phyloP scores from a whole-genome alignment of 2,329 filamentous ascomycete species.

The Ophiobolus disseminans region DNA sequence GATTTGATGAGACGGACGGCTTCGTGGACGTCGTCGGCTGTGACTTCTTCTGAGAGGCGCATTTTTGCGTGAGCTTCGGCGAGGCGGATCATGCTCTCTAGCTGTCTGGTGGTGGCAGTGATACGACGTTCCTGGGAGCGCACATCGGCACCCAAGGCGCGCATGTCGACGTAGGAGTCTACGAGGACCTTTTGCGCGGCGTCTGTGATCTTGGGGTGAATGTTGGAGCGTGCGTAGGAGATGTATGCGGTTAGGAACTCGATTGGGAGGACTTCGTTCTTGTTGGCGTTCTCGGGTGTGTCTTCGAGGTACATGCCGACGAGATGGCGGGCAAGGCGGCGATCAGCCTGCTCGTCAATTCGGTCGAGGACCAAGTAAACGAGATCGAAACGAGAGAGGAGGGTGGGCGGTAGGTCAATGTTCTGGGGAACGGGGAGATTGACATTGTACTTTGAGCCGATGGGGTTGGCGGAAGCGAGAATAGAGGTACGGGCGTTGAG shows the following conservation, averaged over 20 bases:
- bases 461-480: constrained; percentile 95
- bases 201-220: constrained; percentile 81
- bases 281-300: constrained; percentile 81
- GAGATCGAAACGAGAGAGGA: constrained; percentile 94
- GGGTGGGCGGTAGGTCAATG: constrained; percentile 93
- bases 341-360: constrained; percentile 87
- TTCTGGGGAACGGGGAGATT: constrained; percentile 96
- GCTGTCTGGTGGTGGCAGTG: constrained; percentile 93
- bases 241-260: constrained; percentile 98
- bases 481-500: constrained; percentile 95
- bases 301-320: constrained; percentile 98
- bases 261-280: constrained; percentile 78
- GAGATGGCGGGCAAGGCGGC: constrained; percentile 87
- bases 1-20: constrained; percentile 91
- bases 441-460: constrained; percentile 96
- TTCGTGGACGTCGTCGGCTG: constrained; percentile 82
- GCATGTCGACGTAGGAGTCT: constrained; percentile 90
- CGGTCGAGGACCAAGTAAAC: constrained; percentile 96
- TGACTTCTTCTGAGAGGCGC: constrained; percentile 80
- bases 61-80: constrained; percentile 97
- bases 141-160: constrained; percentile 75
- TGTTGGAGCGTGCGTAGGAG: constrained; percentile 87
- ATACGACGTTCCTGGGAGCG: constrained; percentile 92
- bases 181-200: constrained; percentile 85
- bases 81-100: constrained; percentile 98